Evolutionary conservation across 1,139 yeast genomes (phyloP), one percentile per base, ranked within the genome.

Genomic region (Pichia sp.): DNA sequence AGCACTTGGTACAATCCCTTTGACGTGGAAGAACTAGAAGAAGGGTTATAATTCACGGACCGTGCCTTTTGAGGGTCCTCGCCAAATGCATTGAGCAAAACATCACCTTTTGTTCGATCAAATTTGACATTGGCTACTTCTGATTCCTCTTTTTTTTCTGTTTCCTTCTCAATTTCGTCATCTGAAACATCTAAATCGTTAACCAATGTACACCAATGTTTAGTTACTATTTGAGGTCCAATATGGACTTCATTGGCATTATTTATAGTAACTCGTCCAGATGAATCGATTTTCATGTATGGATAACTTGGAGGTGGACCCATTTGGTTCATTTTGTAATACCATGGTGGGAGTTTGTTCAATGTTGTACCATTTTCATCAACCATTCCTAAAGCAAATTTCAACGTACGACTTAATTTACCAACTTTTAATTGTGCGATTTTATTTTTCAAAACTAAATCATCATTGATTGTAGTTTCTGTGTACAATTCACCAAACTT

Each of bases 281-380:
- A 10, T 11, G 31, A 18, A n/a, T 29, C 30, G 84, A 86, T 74
- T 25, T 69, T 62, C 57, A 86, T 64, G 27, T 76, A 70, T 4
- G 79, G 78, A 59, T 88, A 91, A 14, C 89, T 72, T 0, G 96
- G 96, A 0, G 98, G 96, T 26, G 85, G 79, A 0, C 97, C 97
- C 19, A 76, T 56, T 42, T 75, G 70, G 41, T 71, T 72, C 88
- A 89, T 82, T 33, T 75, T 72, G 5, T 71, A 60, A 19, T 83
- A 70, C 97, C 97, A 91, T 0, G 96, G 95, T 1, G 93, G 88
- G 1, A 82, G 71, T 1, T 72, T 33, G 16, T 50, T 44, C 6
- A 33, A 35, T 1, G 35, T 23, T 7, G 18, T 29, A 5, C 41
- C 41, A 5, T 39, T 34, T 14, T 45, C 70, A 28, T 76, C 76